A percentile compares a stretch with the other conserved stretches of the same genome.
Evolutionary conservation across 345 rosid species (phyloP).

Genomic region (Melastoma malabathricum): DNA sequence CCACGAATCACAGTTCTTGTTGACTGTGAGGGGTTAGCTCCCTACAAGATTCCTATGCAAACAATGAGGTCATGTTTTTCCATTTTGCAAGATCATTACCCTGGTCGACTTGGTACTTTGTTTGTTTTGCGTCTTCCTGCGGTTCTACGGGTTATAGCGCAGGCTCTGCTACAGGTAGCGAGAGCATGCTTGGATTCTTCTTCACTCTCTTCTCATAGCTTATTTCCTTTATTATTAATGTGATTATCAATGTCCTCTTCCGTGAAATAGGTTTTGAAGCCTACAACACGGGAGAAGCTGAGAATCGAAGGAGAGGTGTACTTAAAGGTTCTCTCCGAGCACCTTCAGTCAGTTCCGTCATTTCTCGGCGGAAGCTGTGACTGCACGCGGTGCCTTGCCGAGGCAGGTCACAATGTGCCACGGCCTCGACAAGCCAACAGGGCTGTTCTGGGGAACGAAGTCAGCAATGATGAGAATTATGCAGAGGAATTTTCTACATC

Average conservation of each 20-base stretch:
- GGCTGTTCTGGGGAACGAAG: slow-evolving; percentile 8
- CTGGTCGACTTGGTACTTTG: slow-evolving; percentile 69
- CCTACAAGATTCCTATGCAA: slow-evolving; percentile 84
- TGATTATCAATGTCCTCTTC: no score
- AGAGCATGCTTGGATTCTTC: neutral
- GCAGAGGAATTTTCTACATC: no score
- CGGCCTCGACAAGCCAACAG: slow-evolving; percentile 10
- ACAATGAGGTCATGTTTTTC: slow-evolving; percentile 74
- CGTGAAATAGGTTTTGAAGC: slow-evolving; percentile 50
- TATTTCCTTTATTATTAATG: no score
- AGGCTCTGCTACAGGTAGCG: slow-evolving; percentile 76
- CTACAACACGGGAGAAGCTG: slow-evolving; percentile 63
- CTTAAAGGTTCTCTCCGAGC: slow-evolving; percentile 38
- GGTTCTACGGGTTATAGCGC: slow-evolving; percentile 69
- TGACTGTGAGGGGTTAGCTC: slow-evolving; percentile 84
- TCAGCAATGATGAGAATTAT: slow-evolving; percentile 7
- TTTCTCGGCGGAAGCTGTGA: slow-evolving; percentile 76
- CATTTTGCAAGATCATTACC: slow-evolving; percentile 83
- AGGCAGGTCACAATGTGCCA: slow-evolving; percentile 6
- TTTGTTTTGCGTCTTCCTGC: slow-evolving; percentile 84
- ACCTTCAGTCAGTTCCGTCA: slow-evolving; percentile 57
- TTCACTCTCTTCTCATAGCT: neutral
- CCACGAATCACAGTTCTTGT: slow-evolving; percentile 67
- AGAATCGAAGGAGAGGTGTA: slow-evolving; percentile 69
- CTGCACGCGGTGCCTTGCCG: slow-evolving; percentile 48